Percentiles rank a stretch among this genome's conserved stretches.
Conservation (phyloP, 805 yeast genomes). For the Candida multigemmis region DNA sequence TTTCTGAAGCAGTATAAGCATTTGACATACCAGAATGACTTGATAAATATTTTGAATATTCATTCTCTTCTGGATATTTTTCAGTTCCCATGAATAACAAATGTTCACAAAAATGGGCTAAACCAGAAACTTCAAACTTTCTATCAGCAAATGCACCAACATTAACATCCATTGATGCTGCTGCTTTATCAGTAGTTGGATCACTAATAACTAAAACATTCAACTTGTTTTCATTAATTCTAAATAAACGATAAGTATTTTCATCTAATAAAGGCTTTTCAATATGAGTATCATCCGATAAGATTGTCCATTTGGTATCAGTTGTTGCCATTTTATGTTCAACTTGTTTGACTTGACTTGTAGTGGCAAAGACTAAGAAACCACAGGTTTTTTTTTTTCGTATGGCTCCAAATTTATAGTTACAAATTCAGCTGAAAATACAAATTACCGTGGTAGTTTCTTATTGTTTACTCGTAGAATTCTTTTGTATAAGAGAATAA, state of each 20-base stretch:
- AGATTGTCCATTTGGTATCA: not conserved
- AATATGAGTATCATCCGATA: constrained; percentile 17
- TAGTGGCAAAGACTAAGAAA: no score
- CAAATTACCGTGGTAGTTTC: no score
- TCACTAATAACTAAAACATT: constrained; percentile 60
- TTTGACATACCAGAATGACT: constrained; percentile 85
- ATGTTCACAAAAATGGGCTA: constrained; percentile 67
- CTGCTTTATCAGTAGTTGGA: constrained; percentile 62
- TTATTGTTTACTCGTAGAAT: no score
- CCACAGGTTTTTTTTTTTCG: no score
- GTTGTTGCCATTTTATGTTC: no score
- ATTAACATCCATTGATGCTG: constrained; percentile 72
- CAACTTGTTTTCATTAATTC: constrained; percentile 44
- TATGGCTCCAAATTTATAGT: no score
- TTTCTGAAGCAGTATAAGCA: constrained; percentile 84
- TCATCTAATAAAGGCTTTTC: constrained; percentile 58
- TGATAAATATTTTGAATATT: constrained; percentile 63
- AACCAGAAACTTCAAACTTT: constrained; percentile 48
- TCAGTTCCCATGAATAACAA: constrained; percentile 72
- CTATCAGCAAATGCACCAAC: constrained; percentile 73
- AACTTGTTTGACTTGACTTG: no score
- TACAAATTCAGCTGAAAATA: no score
- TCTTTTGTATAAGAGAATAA: no score
- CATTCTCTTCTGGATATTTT: constrained; percentile 69
- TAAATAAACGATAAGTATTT: constrained; percentile 60